Conservation (phyloP, 371 early-diverging fungal species). For the Chytridiales sp. region DNA sequence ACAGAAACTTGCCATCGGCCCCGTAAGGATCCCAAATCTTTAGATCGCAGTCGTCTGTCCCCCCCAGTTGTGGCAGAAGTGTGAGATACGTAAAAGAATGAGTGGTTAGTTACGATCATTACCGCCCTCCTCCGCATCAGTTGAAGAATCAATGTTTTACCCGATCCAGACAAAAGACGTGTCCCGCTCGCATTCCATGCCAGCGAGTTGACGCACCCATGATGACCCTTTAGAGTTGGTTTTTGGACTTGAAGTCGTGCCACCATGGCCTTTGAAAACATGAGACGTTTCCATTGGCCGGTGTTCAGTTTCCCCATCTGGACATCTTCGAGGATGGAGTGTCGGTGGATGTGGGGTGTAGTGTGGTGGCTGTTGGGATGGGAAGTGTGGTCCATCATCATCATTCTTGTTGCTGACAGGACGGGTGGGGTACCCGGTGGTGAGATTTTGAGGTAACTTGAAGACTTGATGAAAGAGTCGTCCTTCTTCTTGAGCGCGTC, state of each 20-base stretch:
- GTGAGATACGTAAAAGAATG: neutral
- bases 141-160: slow-evolving; percentile 8
- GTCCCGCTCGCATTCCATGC: slow-evolving; percentile 28
- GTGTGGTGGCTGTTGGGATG: too few species aligned
- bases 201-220: slow-evolving; percentile 33
- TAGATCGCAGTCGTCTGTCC: slow-evolving; percentile 27
- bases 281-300: too few species aligned
- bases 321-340: too few species aligned
- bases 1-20: slow-evolving; percentile 1
- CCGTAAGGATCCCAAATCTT: slow-evolving; percentile 32
- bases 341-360: too few species aligned
- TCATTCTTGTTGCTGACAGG: too few species aligned
- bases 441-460: too few species aligned
- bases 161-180: slow-evolving; percentile 24
- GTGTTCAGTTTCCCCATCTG: too few species aligned
- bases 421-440: too few species aligned
- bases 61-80: neutral
- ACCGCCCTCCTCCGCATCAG: neutral
- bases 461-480: too few species aligned
- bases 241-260: slow-evolving; percentile 6
- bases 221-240: slow-evolving; percentile 23
- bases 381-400: too few species aligned
- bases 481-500: too few species aligned
- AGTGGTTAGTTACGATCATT: neutral
- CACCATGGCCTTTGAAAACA: neutral